Percentiles rank a stretch among this genome's conserved stretches.
These are phyloP conservation scores for Fusarium sp. DNA, from an alignment of 2,329 filamentous ascomycete genomes.

Conservation along the genomic window DNA sequence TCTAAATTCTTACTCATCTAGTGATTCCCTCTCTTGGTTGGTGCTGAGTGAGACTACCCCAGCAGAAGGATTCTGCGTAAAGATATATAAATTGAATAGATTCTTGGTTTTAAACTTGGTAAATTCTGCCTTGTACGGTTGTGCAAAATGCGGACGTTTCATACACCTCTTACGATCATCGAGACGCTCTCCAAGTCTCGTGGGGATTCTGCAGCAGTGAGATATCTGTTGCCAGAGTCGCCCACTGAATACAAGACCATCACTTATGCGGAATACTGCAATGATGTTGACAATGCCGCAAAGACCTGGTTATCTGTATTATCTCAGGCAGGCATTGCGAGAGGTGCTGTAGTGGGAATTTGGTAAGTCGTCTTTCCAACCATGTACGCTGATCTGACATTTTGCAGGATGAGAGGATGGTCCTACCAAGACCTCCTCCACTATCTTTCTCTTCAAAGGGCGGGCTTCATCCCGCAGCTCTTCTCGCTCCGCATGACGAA, in stretches of 20 bases:
- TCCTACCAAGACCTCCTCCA: conserved; percentile 10
- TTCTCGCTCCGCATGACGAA: conserved; percentile 10
- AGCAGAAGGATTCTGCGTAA: accelerated
- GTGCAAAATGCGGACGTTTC: neutral
- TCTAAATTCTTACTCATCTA: conserved; percentile 2
- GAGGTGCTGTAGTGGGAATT: conserved; percentile 2
- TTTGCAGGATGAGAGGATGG: neutral
- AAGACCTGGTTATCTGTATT: neutral
- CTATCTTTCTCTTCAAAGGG: neutral
- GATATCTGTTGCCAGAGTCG: neutral
- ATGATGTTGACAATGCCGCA: neutral
- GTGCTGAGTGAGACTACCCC: neutral
- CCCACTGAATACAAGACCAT: neutral
- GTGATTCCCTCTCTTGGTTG: neutral
- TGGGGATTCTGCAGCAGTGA: neutral
- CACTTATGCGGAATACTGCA: neutral
- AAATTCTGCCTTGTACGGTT: accelerated
- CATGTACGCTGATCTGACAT: neutral
- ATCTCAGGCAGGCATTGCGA: neutral
- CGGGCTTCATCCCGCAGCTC: neutral
- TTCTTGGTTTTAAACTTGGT: accelerated
- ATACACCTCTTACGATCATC: conserved; percentile 4
- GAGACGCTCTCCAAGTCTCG: neutral
- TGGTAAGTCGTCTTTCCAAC: neutral
- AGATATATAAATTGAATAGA: neutral